A percentile compares a stretch with the other conserved stretches of the same genome.
Evolutionary conservation across 1,139 yeast genomes (phyloP).

Genomic region (Kodamaea sp.): DNA sequence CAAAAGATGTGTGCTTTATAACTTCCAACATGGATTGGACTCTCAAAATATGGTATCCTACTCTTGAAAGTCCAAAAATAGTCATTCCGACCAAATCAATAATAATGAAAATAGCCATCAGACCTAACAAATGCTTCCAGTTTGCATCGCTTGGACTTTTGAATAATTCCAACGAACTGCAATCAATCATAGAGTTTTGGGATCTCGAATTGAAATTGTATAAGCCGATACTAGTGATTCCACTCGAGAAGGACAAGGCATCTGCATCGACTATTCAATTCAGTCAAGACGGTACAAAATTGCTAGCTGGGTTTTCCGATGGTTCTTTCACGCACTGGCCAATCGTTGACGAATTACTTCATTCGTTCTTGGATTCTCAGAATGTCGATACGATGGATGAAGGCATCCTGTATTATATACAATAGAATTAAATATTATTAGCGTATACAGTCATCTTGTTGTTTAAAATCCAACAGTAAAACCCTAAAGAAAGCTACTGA

Average conservation of each 20-base stretch:
- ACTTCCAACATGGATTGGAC: conserved; percentile 35
- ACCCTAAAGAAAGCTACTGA: conserved; percentile 38
- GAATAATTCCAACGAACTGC: conserved; percentile 17
- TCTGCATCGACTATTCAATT: conserved; percentile 23
- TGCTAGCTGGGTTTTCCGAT: conserved; percentile 28
- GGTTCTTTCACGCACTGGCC: conserved; percentile 25
- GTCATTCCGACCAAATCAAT: conserved; percentile 38
- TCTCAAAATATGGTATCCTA: conserved; percentile 26
- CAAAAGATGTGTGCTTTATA: conserved; percentile 15
- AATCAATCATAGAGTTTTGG: conserved; percentile 53
- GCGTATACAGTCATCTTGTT: too few relatives aligned
- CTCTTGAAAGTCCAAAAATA: conserved; percentile 17
- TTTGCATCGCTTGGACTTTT: conserved; percentile 51
- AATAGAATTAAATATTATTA: conserved; percentile 1
- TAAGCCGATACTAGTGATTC: conserved; percentile 35
- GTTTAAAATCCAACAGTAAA: too few relatives aligned
- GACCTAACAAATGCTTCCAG: conserved; percentile 43
- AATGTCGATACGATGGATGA: conserved; percentile 9
- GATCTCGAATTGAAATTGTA: conserved; percentile 44
- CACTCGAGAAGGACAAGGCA: conserved; percentile 11
- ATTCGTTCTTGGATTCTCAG: conserved; percentile 6
- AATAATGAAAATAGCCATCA: conserved; percentile 43
- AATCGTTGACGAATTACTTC: conserved; percentile 19
- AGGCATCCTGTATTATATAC: conserved; percentile 12
- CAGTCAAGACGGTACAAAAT: conserved; percentile 20